Evolutionary conservation across 129 eudicot genomes (phyloP).

Genomic region (Glebionis coronaria): DNA sequence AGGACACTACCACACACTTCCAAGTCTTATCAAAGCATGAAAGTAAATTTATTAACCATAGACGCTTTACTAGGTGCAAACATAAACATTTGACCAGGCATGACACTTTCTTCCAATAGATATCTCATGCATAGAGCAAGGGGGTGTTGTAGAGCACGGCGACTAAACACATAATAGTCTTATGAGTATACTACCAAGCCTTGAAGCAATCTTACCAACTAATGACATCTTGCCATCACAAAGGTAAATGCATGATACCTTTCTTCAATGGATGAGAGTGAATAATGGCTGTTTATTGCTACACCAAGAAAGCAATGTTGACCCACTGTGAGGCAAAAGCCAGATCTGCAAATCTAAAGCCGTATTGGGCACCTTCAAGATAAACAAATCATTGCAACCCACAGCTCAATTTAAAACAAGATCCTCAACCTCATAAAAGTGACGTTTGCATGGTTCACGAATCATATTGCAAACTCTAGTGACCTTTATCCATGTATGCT

Average conservation of each 20-base stretch:
- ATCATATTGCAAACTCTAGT: conserved; percentile 38
- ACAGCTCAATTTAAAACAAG: conserved; percentile 45
- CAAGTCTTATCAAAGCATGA: conserved; percentile 25
- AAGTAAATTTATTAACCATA: conserved; percentile 10
- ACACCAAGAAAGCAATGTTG: conserved; percentile 93
- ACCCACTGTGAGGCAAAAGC: conserved; percentile 64
- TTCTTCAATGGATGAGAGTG: conserved; percentile 63
- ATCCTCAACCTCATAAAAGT: conserved; percentile 29
- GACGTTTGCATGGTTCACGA: conserved; percentile 47
- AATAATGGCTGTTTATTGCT: conserved; percentile 69
- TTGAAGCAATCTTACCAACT: conserved; percentile 98
- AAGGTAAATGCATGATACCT: conserved; percentile 74
- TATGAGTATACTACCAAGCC: conserved; percentile 59
- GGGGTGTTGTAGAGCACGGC: conserved; percentile 32
- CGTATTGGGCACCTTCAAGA: conserved; percentile 81
- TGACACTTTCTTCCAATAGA: conserved; percentile 35
- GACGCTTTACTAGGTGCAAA: conserved; percentile 10
- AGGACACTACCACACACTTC: conserved; percentile 24
- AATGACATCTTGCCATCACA: conserved; percentile 77
- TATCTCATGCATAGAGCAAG: conserved; percentile 39
- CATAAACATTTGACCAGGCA: conserved; percentile 33
- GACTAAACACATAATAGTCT: conserved; percentile 29
- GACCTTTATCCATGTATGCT: conserved; percentile 28
- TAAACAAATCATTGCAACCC: conserved; percentile 70
- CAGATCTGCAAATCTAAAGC: conserved; percentile 97